phyloP scores from a whole-genome alignment of 257 asterid genomes.

The Gynochthodes officinalis region DNA sequence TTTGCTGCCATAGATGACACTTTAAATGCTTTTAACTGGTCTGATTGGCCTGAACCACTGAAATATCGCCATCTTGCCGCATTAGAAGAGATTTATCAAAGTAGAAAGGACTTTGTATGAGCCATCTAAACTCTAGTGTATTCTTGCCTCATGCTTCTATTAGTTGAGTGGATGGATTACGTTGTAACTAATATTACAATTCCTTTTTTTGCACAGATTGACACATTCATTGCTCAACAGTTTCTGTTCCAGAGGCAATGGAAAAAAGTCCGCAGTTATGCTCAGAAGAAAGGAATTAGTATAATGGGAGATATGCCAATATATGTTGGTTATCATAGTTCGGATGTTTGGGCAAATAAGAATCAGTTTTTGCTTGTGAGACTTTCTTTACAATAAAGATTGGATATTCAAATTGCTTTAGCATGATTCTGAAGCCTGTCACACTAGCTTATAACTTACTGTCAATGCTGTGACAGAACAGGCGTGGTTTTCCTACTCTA shows the following conservation, averaged over 20 bases:
- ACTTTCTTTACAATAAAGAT: conserved; percentile 19
- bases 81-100: conserved; percentile 82
- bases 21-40: conserved; percentile 76
- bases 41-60: conserved; percentile 93
- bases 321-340: conserved; percentile 97
- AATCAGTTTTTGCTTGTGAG: conserved; percentile 87
- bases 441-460: conserved; percentile 19
- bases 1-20: conserved; percentile 93
- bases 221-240: conserved; percentile 83
- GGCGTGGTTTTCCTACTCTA: conserved; percentile 73
- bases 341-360: conserved; percentile 99
- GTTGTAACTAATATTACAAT: conserved; percentile 12
- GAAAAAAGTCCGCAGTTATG: conserved; percentile 84
- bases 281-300: conserved; percentile 69
- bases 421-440: conserved; percentile 19
- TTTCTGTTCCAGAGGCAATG: conserved; percentile 96
- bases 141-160: conserved; percentile 17
- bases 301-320: conserved; percentile 99
- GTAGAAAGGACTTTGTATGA: conserved; percentile 78
- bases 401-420: conserved; percentile 2
- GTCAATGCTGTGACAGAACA: conserved; percentile 46
- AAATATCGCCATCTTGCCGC: conserved; percentile 91
- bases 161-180: conserved; percentile 4
- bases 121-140: conserved; percentile 18
- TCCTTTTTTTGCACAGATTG: conserved; percentile 63